Base-by-base conservation (phyloP, 192 early-diverging fungal species). In the Coemansia aciculifera region DNA sequence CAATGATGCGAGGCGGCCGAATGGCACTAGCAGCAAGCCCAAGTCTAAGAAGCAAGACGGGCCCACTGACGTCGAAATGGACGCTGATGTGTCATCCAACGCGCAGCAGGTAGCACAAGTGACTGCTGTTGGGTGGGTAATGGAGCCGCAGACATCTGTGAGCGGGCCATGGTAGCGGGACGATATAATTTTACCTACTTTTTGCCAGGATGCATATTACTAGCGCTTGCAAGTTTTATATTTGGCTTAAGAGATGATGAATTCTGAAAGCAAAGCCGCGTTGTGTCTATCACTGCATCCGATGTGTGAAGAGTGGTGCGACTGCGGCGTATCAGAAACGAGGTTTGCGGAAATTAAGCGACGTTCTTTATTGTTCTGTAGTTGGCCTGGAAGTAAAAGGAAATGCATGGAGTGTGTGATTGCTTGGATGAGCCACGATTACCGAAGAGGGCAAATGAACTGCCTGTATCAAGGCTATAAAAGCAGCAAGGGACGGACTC, bases 11-110 rank as follows among this genome's bases (percentile, higher is more conserved):
- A 24, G 51, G 12, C 51, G 51, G 24, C 51, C 51, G 24, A 52
- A 52, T 31, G 51, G 68, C 37, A 57, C 24, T 32, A 63, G 57
- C 21, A 44, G 46, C 43, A 15, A 36, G 29, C 29, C 63, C 34
- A 44, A 49, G 31, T 13, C 37, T 9, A 39, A 52, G 51, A 24
- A 23, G 11, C 23, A 29, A 7, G 51, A 19, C 7, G 7, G 17
- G 29, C 32, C 36, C 32, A 11, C 59, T 37, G 59, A 60, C 17
- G 15, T 19, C 59, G 59, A 60, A 32, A 60, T 60, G 59, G 24
- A 10, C 23, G 51, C 29, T 29, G 51, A 27, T 52, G 24, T 29
- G 9, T 29, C 51, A 15, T 24, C 51, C 51, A 52, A 52, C 24
- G 27, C 24, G 51, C 48, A 48, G 17, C 27, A 27, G 29, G 39